Base-by-base conservation (phyloP, 2,329 filamentous ascomycete species). In the Colletotrichum lindemuthianum region DNA sequence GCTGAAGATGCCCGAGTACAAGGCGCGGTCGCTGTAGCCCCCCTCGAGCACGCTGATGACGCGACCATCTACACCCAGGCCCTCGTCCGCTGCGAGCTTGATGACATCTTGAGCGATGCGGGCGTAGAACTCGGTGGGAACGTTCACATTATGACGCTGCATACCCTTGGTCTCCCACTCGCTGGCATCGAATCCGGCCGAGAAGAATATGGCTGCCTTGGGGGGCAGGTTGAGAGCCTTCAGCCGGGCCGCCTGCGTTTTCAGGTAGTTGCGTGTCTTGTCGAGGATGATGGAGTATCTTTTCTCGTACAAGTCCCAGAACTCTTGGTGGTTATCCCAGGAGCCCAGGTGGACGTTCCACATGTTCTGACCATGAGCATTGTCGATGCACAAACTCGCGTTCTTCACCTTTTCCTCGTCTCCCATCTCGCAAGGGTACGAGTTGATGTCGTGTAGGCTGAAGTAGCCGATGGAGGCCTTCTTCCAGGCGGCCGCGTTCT, bases 381-480 rank as follows among this genome's bases (percentile, higher is more conserved):
- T 94, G 66, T 98, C 94, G 67, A 99, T 90, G 75, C 96, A 98
- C 33, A 97, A 79, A 79, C 94, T 97, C 2, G 96, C 96, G 71
- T 95, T 97, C 73, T 91, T 92, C 55, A 98, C 90, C 77, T 98
- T 98, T 24, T 96, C 92, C 63, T 91, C 88, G 67, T 98, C 95
- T n/a, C 95, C 96, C 74, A 86, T 87, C 76, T 99, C 96, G 75
- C 96, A 99, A 0, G 96, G 96, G 73, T 96, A 99, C 0, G 95
- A 98, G 77, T 99, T 98, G 80, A 99, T 97, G 73, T 99, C 96
- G 75, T 99, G 96, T 47, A 99, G 77, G 75, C 94, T 97, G 77
- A 97, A 98, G 75, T 99, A 99, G 9, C 94, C 96, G 71, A 98
- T 96, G 0, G 91, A 90, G 0, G 90, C 89, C 80, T 92, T 96